Percentiles rank a stretch among this genome's conserved stretches.
These are phyloP conservation scores for Rhizoclosmatium globosum DNA, from an alignment of 192 early-diverging fungal genomes.

Conservation along the genomic window DNA sequence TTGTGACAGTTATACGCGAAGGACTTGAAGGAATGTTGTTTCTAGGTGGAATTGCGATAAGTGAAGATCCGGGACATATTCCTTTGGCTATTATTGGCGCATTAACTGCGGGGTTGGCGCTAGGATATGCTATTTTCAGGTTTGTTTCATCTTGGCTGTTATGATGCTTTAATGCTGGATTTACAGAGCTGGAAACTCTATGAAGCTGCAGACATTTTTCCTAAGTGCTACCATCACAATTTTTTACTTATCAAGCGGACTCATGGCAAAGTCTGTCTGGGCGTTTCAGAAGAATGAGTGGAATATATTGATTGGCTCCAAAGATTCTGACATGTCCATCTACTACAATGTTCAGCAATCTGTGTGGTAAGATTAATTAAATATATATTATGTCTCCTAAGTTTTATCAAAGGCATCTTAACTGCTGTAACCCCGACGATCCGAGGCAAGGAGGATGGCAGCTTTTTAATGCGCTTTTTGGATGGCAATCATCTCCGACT, in stretches of 20 bases:
- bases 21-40: constrained; percentile 89
- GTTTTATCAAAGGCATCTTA: constrained; percentile 35
- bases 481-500: constrained; percentile 81
- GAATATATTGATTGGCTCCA: background rate
- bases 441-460: constrained; percentile 63
- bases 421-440: constrained; percentile 66
- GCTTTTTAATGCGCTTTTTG: constrained; percentile 79
- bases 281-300: constrained; percentile 72
- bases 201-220: constrained; percentile 84
- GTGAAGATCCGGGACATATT: constrained; percentile 73
- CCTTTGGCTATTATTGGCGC: constrained; percentile 82
- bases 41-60: constrained; percentile 77
- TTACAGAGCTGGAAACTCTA: constrained; percentile 59
- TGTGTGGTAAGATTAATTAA: constrained; percentile 14
- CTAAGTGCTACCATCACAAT: constrained; percentile 72
- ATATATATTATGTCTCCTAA: background rate
- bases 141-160: constrained; percentile 32
- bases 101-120: constrained; percentile 65
- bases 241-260: constrained; percentile 81
- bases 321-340: background rate
- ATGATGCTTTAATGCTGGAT: background rate
- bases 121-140: constrained; percentile 81
- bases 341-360: constrained; percentile 17
- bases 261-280: constrained; percentile 73
- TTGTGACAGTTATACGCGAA: constrained; percentile 86